A percentile compares a stretch with the other conserved stretches of the same genome.
phyloP scores from a whole-genome alignment of 2,329 filamentous ascomycete genomes.

The Claviceps africana region DNA sequence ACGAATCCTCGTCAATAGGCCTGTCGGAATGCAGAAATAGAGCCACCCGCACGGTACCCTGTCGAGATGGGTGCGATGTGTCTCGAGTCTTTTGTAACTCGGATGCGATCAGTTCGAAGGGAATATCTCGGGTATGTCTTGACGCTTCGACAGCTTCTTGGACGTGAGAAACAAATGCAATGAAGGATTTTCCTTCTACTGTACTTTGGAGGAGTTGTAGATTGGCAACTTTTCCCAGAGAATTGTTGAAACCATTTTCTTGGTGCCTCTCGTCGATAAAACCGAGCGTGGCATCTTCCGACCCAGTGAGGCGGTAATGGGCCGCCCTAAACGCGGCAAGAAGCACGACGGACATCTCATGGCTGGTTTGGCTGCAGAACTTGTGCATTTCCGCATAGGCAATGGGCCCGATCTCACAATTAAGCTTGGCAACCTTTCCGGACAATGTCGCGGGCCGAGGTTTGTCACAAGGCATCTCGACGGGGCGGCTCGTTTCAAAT shows the following conservation, averaged over 20 bases:
- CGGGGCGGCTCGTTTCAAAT: background rate
- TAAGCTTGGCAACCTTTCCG: background rate
- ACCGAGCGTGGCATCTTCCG: slow-evolving; percentile 13
- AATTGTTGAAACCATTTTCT: slow-evolving; percentile 5
- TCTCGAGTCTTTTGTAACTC: background rate
- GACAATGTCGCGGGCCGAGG: background rate
- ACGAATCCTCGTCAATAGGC: background rate
- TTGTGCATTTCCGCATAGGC: background rate
- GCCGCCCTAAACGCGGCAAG: slow-evolving; percentile 13
- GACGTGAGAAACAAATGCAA: background rate
- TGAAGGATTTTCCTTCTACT: background rate
- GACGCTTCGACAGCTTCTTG: background rate
- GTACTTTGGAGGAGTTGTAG: slow-evolving; percentile 10
- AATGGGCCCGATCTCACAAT: background rate
- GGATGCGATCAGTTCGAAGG: background rate
- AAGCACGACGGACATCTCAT: slow-evolving; percentile 7
- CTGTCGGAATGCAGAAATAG: background rate
- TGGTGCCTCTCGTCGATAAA: slow-evolving; percentile 10
- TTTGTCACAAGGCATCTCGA: background rate
- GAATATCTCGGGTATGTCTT: background rate
- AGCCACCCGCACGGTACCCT: background rate
- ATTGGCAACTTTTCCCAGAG: background rate
- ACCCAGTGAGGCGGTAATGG: slow-evolving; percentile 14
- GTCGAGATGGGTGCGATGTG: background rate
- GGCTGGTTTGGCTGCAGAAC: background rate